Base-by-base conservation (phyloP, 306 rosid genomes). In the Crataegus laevigata region DNA sequence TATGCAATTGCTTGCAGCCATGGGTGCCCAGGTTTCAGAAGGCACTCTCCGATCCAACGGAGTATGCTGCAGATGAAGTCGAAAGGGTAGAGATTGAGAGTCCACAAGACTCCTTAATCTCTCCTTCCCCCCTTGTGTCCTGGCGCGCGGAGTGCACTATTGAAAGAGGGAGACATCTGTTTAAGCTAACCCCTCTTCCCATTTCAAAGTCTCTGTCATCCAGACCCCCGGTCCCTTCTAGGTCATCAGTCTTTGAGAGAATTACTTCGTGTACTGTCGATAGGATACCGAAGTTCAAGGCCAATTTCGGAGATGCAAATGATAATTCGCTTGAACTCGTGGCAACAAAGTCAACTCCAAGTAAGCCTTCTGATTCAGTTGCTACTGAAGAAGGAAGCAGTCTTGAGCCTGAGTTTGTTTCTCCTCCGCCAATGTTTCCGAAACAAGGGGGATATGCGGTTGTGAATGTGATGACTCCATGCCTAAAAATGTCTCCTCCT, bases 91-190 rank as follows among this genome's bases (percentile, higher is more conserved):
- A 36, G 32, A 38, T 28, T 67, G 84, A 82, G n/a, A 81, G 89
- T 83, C 92, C 88, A 19, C 82, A 80, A 43, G 77, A 77, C 51
- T 81, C 84, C 14, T 68, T 91, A 67, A 79, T 96, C 40, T 96
- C 99, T 32, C 96, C 96, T 71, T 96, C 99, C 38, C 97, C 99
- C 19, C 96, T 96, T 50, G 99, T 96, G 68, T 92, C 96, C 1
- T 96, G 98, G 99, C 91, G 89, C 66, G 99, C 89, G 34, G 81
- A 93, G 43, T 86, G 99, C 72, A 87, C 91, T 4, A 85, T 92
- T 29, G 85, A 96, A 38, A 85, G 93, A 69, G 91, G 91, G 79
- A 89, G 96, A 76, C 97, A 92, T 55, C 69, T 96, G 85, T 96
- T 96, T 74, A 82, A 89, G 91, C 91, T 96, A 8, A 96, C 99